Base-by-base conservation (phyloP, 148 eudicot genomes). In the Rhododendron griersonianum region DNA sequence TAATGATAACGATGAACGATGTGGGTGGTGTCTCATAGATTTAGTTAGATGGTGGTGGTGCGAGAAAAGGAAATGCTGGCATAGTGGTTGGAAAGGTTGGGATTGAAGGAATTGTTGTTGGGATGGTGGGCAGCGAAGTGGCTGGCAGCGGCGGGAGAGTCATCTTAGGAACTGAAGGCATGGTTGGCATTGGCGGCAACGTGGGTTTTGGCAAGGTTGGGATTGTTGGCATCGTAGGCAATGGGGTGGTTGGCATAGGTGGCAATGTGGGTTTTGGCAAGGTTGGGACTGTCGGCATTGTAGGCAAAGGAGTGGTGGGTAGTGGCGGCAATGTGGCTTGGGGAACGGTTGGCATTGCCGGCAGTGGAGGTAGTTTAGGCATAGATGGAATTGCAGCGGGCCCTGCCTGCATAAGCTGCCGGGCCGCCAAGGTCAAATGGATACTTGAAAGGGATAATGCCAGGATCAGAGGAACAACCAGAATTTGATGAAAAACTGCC, bases 311-410 rank as follows among this genome's bases (percentile, higher is more conserved):
- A 48, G 28, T 19, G 76, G 25, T 67, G 7, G 69, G 87, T 23
- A 67, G 41, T 25, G 84, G 80, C 0, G 85, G 85, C 81, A 86
- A 53, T 30, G 83, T 75, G 47, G 88, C 28, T 33, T 33, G 44
- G 53, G 87, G 83, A 2, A 83, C 3, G 7, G 55, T 86, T 11
- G 88, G 88, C 81, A 86, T 75, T 21, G 88, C 16, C 0, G 85
- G 88, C 63, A 86, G 14, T 53, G 81, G 88, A 13, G 85, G 85
- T 28, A 86, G 15, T 14, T 86, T 86, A 13, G 84, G 87, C 16
- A 63, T 78, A 23, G 69, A 48, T 47, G 84, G 84, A 4, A 69
- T 33, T n/a, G 55, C 55, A 13, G 84, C 48, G 2, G 84, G 87
- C 71, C 18, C 18, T 11, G 85, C 75, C 41, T 82, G 88, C 44